Conservation (phyloP, 139 green algal species). For the Haematococcus lacustris region DNA sequence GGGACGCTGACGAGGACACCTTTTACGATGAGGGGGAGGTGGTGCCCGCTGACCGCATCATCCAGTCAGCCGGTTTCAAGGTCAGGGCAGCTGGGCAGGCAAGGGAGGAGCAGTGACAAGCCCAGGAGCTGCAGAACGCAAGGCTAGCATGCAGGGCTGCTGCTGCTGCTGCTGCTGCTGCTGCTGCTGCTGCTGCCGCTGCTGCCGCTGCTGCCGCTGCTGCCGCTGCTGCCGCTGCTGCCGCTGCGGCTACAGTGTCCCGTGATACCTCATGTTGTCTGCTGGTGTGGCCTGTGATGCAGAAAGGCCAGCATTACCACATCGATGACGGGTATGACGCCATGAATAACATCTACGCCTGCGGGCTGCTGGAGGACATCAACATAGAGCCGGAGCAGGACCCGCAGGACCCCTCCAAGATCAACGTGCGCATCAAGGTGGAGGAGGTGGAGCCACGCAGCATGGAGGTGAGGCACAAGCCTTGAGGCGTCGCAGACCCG, state of each 20-base stretch:
- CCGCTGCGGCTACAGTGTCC: no score
- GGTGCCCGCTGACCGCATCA: conserved; percentile 40
- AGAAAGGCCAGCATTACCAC: conserved; percentile 58
- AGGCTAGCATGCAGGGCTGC: no score
- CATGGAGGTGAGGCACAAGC: conserved; percentile 22
- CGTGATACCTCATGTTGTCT: no score
- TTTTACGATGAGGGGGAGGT: conserved; percentile 33
- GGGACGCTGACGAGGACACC: conserved; percentile 26
- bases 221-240: no score
- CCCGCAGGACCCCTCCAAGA: conserved; percentile 43
- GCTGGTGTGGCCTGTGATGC: no score
- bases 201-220: no score
- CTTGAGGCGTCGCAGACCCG: no score
- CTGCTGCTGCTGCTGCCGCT: no score
- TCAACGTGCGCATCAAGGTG: conserved; percentile 41
- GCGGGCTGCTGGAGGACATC: conserved; percentile 53
- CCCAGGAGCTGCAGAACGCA: no score
- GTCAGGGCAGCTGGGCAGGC: conserved; percentile 10
- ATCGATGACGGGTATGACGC: conserved; percentile 56
- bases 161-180: no score
- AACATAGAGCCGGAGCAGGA: conserved; percentile 59
- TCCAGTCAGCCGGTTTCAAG: conserved; percentile 45
- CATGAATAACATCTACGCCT: conserved; percentile 55
- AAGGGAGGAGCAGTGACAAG: no score
- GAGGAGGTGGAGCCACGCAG: conserved; percentile 14